Conservation (phyloP, 305 asterid genomes). For the Solanum hybrid region DNA sequence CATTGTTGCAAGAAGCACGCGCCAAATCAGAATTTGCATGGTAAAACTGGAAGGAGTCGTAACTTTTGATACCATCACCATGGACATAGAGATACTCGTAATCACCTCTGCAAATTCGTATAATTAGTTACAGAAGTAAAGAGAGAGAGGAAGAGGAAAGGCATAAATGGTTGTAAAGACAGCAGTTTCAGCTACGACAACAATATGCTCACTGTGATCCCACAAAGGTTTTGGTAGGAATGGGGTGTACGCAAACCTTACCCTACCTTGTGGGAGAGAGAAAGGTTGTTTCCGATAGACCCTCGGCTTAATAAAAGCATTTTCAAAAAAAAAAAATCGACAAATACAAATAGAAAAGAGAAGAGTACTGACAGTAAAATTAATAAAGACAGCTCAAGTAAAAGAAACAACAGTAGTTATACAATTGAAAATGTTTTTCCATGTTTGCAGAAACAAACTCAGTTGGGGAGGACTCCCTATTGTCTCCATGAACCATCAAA, state of each 20-base stretch:
- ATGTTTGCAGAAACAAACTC: not conserved
- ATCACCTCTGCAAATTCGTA: conserved; percentile 42
- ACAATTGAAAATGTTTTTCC: not conserved
- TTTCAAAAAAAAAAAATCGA: not conserved
- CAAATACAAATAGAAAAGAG: not conserved
- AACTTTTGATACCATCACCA: conserved; percentile 51
- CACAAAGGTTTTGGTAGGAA: not conserved
- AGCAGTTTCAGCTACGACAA: not conserved
- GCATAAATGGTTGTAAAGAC: not conserved
- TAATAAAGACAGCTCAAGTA: not conserved
- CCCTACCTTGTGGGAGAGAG: not conserved
- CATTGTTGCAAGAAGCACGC: conserved; percentile 26
- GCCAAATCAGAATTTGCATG: conserved; percentile 49
- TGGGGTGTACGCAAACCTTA: not conserved
- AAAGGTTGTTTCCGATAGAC: not conserved
- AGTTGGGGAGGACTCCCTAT: not conserved
- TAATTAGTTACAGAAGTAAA: not conserved
- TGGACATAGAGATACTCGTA: conserved; percentile 60
- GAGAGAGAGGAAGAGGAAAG: not conserved
- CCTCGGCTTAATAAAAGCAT: not conserved
- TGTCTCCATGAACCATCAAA: not conserved
- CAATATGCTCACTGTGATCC: not conserved
- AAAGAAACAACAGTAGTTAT: not conserved
- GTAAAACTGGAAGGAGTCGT: conserved; percentile 56
- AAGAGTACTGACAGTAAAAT: not conserved